These are phyloP conservation scores for Candida yuanshanica DNA, from an alignment of 805 yeast genomes.

Conservation along the genomic window DNA sequence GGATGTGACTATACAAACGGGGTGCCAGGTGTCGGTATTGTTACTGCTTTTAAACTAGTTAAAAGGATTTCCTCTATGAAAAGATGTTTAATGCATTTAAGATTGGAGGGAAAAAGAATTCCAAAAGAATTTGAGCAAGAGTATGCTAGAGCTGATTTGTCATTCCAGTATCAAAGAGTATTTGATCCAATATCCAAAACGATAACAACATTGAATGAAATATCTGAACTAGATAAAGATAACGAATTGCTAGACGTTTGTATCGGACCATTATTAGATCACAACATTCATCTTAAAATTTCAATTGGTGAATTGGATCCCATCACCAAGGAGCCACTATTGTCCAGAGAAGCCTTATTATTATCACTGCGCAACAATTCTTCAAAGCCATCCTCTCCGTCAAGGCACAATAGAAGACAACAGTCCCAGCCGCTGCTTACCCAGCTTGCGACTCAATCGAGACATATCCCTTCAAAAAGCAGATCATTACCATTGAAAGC, in stretches of 20 bases:
- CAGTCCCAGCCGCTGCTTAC: neutral
- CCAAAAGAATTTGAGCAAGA: conserved; percentile 58
- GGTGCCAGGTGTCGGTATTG: conserved; percentile 71
- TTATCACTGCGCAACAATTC: too few relatives aligned
- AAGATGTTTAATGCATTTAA: conserved; percentile 48
- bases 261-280: conserved; percentile 33
- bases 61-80: conserved; percentile 46
- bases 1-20: conserved; percentile 98
- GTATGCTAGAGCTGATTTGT: conserved; percentile 60
- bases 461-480: neutral
- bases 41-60: conserved; percentile 63
- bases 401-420: too few relatives aligned
- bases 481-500: neutral
- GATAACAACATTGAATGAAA: conserved; percentile 54
- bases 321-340: conserved; percentile 22
- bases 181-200: conserved; percentile 53
- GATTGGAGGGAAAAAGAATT: conserved; percentile 55
- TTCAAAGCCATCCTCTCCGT: too few relatives aligned
- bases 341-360: conserved; percentile 23
- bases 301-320: conserved; percentile 72
- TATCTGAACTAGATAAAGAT: conserved; percentile 35
- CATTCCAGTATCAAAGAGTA: conserved; percentile 83
- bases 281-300: conserved; percentile 45
- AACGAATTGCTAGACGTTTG: conserved; percentile 31
- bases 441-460: neutral